These are phyloP conservation scores for Metschnikowia similis DNA, from an alignment of 805 yeast genomes.

Conservation along the genomic window DNA sequence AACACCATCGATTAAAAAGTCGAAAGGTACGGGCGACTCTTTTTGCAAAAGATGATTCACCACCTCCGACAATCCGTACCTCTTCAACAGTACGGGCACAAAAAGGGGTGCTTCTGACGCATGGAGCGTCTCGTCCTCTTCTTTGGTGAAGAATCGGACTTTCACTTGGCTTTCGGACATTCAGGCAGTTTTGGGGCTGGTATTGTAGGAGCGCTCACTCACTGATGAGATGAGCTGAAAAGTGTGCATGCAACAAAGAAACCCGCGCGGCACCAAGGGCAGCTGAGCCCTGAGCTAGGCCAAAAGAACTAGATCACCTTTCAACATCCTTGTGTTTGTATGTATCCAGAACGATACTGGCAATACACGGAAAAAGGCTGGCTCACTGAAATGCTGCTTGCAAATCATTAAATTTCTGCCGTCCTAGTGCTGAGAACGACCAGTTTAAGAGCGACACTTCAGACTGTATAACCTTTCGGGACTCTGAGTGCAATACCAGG, in stretches of 20 bases:
- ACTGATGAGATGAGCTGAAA: slow-evolving; percentile 7
- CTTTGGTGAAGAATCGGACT: slow-evolving; percentile 82
- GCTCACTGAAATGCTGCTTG: too few species aligned
- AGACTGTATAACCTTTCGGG: too few species aligned
- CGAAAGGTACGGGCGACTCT: slow-evolving; percentile 75
- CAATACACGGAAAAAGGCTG: too few species aligned
- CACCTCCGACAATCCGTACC: slow-evolving; percentile 91
- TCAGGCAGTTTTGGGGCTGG: neutral
- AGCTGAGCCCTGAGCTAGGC: neutral
- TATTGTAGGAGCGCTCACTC: neutral
- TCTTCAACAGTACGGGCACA: slow-evolving; percentile 80
- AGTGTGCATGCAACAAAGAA: slow-evolving; percentile 2
- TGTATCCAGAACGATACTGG: too few species aligned
- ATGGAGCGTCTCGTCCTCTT: slow-evolving; percentile 66
- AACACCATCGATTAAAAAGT: slow-evolving; percentile 83
- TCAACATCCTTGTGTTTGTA: too few species aligned
- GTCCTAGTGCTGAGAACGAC: too few species aligned
- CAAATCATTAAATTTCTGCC: too few species aligned
- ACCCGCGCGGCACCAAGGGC: neutral
- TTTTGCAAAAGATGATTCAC: slow-evolving; percentile 81
- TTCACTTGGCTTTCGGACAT: slow-evolving; percentile 58
- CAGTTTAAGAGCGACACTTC: too few species aligned
- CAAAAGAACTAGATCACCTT: too few species aligned
- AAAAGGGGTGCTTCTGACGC: slow-evolving; percentile 75
- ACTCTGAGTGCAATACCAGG: too few species aligned